phyloP scores from a whole-genome alignment of 768 basidiomycete species.

The Baorangia bicolor region DNA sequence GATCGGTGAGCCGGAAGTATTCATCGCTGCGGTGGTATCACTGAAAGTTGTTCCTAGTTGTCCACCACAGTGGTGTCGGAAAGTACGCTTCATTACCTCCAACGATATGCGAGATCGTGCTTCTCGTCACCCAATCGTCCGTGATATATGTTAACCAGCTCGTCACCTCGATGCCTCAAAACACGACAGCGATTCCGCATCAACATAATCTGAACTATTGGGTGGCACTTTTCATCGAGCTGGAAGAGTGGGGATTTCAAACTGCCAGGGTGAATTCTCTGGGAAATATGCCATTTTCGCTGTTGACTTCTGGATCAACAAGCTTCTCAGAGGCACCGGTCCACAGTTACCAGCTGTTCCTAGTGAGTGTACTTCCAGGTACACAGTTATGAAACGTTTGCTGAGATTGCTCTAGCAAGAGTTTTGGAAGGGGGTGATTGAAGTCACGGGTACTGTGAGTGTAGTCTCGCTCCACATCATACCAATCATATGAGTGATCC shows the following conservation, averaged over 20 bases:
- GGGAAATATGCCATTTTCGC: neutral
- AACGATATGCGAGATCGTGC: slow-evolving; percentile 5
- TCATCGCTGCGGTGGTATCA: too few relatives aligned
- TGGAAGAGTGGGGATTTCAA: slow-evolving; percentile 1
- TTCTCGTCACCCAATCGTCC: neutral
- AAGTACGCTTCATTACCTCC: neutral
- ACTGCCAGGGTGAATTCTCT: neutral
- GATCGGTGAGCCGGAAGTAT: neutral
- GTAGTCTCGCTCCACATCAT: neutral
- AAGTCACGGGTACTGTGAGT: neutral
- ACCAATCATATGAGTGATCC: neutral
- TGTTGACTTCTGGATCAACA: neutral
- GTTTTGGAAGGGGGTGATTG: neutral
- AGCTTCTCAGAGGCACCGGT: neutral
- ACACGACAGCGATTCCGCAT: neutral
- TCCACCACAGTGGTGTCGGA: slow-evolving; percentile 1
- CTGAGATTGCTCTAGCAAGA: neutral
- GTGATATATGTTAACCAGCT: neutral
- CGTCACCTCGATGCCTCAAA: neutral
- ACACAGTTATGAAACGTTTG: too few relatives aligned
- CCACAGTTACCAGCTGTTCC: neutral
- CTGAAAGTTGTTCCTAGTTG: neutral
- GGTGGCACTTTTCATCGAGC: neutral
- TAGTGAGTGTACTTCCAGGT: neutral
- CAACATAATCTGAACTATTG: slow-evolving; percentile 3